Percentiles rank a stretch among this genome's conserved stretches.
Evolutionary conservation across 2,329 filamentous ascomycete species (phyloP).

Genomic region (Fusarium equiseti): DNA sequence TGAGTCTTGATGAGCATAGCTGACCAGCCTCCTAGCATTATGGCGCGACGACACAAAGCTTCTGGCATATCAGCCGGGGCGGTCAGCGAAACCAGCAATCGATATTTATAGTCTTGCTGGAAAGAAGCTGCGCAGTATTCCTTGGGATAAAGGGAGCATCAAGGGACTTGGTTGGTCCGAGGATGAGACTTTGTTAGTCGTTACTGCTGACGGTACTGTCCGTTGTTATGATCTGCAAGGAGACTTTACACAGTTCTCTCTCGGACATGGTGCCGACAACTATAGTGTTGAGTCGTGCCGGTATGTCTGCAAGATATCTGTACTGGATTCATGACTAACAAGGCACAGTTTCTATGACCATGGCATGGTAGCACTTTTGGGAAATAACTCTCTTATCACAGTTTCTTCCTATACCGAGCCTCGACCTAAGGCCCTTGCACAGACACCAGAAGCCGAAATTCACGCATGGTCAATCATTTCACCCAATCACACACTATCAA

Average conservation of each 20-base stretch:
- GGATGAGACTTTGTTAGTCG: slow-evolving; percentile 89
- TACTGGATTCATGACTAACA: slow-evolving; percentile 24
- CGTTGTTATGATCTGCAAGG: slow-evolving; percentile 93
- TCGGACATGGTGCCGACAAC: slow-evolving; percentile 91
- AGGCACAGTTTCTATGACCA: slow-evolving; percentile 78
- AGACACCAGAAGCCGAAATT: slow-evolving; percentile 81
- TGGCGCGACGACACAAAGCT: slow-evolving; percentile 91
- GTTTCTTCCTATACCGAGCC: slow-evolving; percentile 94
- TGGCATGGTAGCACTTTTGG: slow-evolving; percentile 92
- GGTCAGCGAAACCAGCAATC: slow-evolving; percentile 83
- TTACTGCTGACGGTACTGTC: slow-evolving; percentile 90
- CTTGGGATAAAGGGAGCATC: slow-evolving; percentile 91
- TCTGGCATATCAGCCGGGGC: slow-evolving; percentile 78
- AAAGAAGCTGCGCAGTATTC: slow-evolving; percentile 85
- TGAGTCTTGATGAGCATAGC: background rate
- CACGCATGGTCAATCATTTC: slow-evolving; percentile 91
- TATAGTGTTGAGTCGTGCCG: slow-evolving; percentile 88
- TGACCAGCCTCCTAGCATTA: slow-evolving; percentile 69
- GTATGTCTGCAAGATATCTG: slow-evolving; percentile 43
- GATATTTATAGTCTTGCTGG: slow-evolving; percentile 95
- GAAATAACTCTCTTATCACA: slow-evolving; percentile 86
- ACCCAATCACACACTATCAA: slow-evolving; percentile 87
- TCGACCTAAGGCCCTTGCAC: slow-evolving; percentile 83
- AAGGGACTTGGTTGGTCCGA: slow-evolving; percentile 96
- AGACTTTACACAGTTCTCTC: slow-evolving; percentile 93